A percentile compares a stretch with the other conserved stretches of the same genome.
phyloP scores from a whole-genome alignment of 1,284 basidiomycete genomes.

The Leccinum subatratum region DNA sequence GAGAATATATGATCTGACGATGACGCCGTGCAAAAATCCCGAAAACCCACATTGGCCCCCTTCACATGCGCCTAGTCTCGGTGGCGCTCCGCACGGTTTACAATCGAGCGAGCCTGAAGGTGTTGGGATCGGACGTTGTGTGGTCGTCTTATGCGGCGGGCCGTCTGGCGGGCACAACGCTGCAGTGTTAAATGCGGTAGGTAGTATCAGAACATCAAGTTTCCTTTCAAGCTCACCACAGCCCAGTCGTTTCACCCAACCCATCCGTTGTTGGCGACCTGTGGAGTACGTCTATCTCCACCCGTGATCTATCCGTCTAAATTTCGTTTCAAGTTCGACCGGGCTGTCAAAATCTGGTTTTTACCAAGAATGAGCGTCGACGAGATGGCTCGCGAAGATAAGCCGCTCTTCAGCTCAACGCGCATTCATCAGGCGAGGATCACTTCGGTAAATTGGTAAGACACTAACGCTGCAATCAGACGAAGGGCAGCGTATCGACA shows the following conservation, averaged over 20 bases:
- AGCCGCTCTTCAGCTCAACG: constrained; percentile 65
- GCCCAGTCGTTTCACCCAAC: constrained; percentile 60
- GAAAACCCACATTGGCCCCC: constrained; percentile 61
- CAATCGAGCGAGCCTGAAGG: constrained; percentile 58
- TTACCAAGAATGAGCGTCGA: constrained; percentile 34
- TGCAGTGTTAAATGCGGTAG: constrained; percentile 60
- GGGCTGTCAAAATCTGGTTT: constrained; percentile 68
- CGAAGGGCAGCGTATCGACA: neutral
- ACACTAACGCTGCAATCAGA: neutral
- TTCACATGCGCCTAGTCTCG: constrained; percentile 43
- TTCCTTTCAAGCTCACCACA: constrained; percentile 10
- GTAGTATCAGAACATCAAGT: constrained; percentile 20
- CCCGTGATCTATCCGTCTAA: constrained; percentile 9
- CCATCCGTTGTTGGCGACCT: constrained; percentile 64
- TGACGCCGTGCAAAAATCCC: constrained; percentile 33
- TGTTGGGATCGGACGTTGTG: constrained; percentile 55
- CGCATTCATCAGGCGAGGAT: constrained; percentile 63
- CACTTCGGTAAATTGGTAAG: constrained; percentile 58
- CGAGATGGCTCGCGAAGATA: constrained; percentile 57
- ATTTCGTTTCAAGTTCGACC: constrained; percentile 50
- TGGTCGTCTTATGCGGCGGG: constrained; percentile 60
- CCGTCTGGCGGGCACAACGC: constrained; percentile 67
- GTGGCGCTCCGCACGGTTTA: constrained; percentile 66
- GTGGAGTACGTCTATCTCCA: constrained; percentile 49
- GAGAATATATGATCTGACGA: constrained; percentile 58